Base-by-base conservation (phyloP, 805 yeast species). In the Jamesozyma piceae region DNA sequence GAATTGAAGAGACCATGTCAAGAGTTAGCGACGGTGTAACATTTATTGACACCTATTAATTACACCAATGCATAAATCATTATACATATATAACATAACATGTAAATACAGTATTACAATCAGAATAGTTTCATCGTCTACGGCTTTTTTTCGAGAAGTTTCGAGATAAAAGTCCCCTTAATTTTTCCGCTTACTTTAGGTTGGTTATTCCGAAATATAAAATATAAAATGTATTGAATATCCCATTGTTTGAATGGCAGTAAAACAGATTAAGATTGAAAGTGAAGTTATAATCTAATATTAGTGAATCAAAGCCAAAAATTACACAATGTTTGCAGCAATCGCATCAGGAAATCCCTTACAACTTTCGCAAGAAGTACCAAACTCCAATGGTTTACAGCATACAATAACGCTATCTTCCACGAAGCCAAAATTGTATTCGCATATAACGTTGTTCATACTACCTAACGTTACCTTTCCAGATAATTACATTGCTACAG, bases 381-480 rank as follows among this genome's bases (percentile, higher is more conserved):
- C 67, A n/a, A 55, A 60, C 37, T 62, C 67, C 1, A 61, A 56
- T 50, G 65, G 66, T 2, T 44, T 62, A 28, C 66, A 62, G 42
- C 66, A 63, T 42, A 61, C 67, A 3, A 52, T 63, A 10, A 59
- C 60, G 1, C 45, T 63, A 31, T 55, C 65, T 1, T 60, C 66
- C 2, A 57, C 65, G 4, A 60, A 58, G 42, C 64, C 66, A 10
- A 60, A 60, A 27, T 54, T 57, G 4, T 57, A 62, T 35, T 82
- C 88, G 36, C 95, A 87, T 58, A 71, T 92, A 32, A 83, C 95
- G 1, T 68, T 92, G 3, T 92, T 92, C 59, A 65, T 89, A 38
- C 71, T 92, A 1, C 98, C 99, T 0, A 85, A 86, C 48, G 75
- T 83, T 3, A 78, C 75, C 32, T 67, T 76, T 40, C 95, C 89